Conservation (phyloP, 202 grass and related monocot species). For the Digitaria exilis region DNA sequence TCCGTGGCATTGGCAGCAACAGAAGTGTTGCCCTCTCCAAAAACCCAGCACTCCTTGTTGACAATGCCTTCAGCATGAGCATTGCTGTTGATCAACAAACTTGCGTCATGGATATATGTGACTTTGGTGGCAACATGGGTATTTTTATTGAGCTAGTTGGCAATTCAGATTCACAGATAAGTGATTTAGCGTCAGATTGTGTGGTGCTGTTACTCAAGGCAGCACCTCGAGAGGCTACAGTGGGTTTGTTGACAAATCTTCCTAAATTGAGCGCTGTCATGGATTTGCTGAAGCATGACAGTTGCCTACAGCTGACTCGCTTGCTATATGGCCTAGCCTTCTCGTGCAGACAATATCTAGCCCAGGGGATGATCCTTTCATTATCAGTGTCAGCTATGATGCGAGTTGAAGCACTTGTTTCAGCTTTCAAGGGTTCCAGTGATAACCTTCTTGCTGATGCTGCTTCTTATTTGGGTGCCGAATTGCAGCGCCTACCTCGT, state of each 20-base stretch:
- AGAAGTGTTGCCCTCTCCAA: conserved; percentile 74
- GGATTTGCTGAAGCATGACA: conserved; percentile 62
- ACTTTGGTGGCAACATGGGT: conserved; percentile 82
- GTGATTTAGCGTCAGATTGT: conserved; percentile 83
- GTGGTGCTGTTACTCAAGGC: conserved; percentile 72
- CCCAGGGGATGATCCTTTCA: conserved; percentile 92
- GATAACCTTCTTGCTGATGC: conserved; percentile 61
- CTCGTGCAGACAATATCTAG: conserved; percentile 82
- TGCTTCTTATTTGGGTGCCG: conserved; percentile 53
- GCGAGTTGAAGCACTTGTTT: conserved; percentile 73
- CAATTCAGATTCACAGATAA: conserved; percentile 66
- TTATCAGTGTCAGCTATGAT: conserved; percentile 66
- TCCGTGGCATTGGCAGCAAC: conserved; percentile 74
- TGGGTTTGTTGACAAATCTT: conserved; percentile 80
- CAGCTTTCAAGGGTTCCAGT: conserved; percentile 59
- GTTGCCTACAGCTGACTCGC: conserved; percentile 51
- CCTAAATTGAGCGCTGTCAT: conserved; percentile 62
- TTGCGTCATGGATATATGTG: conserved; percentile 81
- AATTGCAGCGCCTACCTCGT: conserved; percentile 85
- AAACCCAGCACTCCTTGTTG: conserved; percentile 74
- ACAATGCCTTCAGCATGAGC: conserved; percentile 86
- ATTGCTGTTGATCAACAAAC: conserved; percentile 85
- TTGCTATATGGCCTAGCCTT: conserved; percentile 82
- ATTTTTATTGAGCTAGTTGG: conserved; percentile 75
- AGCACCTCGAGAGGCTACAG: conserved; percentile 79